Base-by-base conservation (phyloP, 495 filamentous ascomycete species). In the Hypoxylon fuscum region DNA sequence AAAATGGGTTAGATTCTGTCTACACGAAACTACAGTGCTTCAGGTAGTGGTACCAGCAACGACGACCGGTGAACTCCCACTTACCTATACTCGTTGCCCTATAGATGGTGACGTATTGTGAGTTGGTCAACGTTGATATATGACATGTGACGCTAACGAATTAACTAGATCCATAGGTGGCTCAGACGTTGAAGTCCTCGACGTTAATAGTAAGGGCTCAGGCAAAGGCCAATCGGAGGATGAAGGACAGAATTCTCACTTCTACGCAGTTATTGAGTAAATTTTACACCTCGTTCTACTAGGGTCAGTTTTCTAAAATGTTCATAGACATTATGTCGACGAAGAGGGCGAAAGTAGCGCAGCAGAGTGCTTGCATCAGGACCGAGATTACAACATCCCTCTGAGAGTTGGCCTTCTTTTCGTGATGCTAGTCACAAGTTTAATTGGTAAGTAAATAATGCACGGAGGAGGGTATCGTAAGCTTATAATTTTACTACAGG, bases 241-340 rank as follows among this genome's bases (percentile, higher is more conserved):
- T 18, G 55, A 37, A 15, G 65, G 58, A 3, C 59, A 64, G 50
- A 79, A 80, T 46, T 89, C 85, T 62, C 86, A 89, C 62, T 88
- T 86, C 69, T 85, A 90, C 58, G 85, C 85, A n/a, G 86, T 85
- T 5, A 80, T 88, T 15, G 85, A 88, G 83, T 86, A 73, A 68
- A 78, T 68, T 5, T 11, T 1, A 9, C 1, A 15, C 34, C 5
- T 35, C 4, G 29, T 35, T 55, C 45, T 5, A 7, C 10, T 12
- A 7, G 2, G 23, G 17, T 11, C 10, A 5, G 7, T 20, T 9
- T 38, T 47, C 43, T 49, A 46, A 64, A 35, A 2, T 40, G 2
- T 57, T 41, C n/a, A 35, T 56, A 61, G 62, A 74, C 82, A 74
- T 59, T 86, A 83, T 50, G 71, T 75, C n/a, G 74, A 76, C 31